Base-by-base conservation (phyloP, 371 early-diverging fungal genomes). In the Pancytospora philotis region DNA sequence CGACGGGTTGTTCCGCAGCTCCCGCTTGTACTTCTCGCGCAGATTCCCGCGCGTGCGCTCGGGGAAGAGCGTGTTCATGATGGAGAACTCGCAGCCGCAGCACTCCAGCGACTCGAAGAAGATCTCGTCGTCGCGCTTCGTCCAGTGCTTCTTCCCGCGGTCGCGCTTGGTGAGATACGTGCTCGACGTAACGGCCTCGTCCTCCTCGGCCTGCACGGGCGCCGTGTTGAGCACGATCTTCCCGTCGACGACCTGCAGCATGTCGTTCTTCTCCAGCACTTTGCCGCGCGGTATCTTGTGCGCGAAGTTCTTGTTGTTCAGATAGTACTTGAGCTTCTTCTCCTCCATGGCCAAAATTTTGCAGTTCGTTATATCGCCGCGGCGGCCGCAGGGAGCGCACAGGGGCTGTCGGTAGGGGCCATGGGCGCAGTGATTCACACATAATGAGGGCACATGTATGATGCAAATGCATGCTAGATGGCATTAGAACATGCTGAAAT, bases 61-160 rank as follows among this genome's bases (percentile, higher is more conserved):
- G 8, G 57, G 58, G 56, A 78, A 79, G 3, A 79, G n/a, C 22
- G 65, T 56, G 32, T 62, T 65, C 8, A 81, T 69, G 22, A 81
- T 38, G 56, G 76, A 66, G 73, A 81, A 81, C 13, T 81, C 81
- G 22, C 63, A 60, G 2, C 81, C 81, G 51, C 79, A 79, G 25
- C 76, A 41, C 45, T 62, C 62, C 16, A 81, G 41, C 22, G 73
- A 73, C 48, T 75, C 62, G 57, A 70, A 81, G 64, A 79, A 81
- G 13, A 71, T 34, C 32, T 76, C 66, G 38, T 66, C 77, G 37
- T 81, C 79, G 25, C 74, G 56, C 56, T 75, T 71, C 34, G 62
- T 62, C 81, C 81, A 81, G 38, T 71, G 66, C 10, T 32, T 36
- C 37, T 39, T 52, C 19, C 8, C 4, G 25, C 3, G 6, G n/a